These are phyloP conservation scores for Prunus mume DNA, from an alignment of 306 rosid genomes.

Conservation along the genomic window DNA sequence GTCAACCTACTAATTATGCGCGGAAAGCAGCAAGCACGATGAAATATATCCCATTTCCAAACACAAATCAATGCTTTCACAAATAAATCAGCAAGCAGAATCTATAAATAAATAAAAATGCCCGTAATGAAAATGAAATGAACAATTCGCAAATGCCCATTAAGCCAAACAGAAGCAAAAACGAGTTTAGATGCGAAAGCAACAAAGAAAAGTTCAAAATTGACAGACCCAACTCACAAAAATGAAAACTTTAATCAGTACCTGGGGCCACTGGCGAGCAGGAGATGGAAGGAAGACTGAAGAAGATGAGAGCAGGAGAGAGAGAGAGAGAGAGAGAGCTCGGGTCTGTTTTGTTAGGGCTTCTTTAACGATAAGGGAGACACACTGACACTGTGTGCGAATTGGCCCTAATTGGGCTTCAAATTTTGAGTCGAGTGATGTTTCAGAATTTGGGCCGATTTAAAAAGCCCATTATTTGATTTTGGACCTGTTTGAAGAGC, in stretches of 20 bases:
- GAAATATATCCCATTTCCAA: not conserved
- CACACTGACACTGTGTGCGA: not conserved
- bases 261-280: not conserved
- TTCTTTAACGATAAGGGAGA: not conserved
- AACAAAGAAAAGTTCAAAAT: not conserved
- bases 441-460: not conserved
- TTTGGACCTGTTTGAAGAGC: too few relatives aligned
- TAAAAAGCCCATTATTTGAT: too few relatives aligned
- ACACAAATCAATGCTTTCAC: not conserved
- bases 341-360: not conserved
- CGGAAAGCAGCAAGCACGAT: not conserved
- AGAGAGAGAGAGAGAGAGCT: not conserved
- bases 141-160: not conserved
- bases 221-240: conserved; percentile 4
- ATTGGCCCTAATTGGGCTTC: not conserved
- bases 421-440: not conserved
- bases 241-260: conserved; percentile 1
- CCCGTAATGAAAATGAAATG: not conserved
- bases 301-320: not conserved
- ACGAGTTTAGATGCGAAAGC: not conserved
- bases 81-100: not conserved
- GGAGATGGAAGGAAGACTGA: not conserved
- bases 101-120: not conserved
- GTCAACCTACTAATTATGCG: not conserved
- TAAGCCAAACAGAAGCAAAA: not conserved